These are phyloP conservation scores for Physaria fendleri DNA, from an alignment of 345 rosid species.

Conservation along the genomic window DNA sequence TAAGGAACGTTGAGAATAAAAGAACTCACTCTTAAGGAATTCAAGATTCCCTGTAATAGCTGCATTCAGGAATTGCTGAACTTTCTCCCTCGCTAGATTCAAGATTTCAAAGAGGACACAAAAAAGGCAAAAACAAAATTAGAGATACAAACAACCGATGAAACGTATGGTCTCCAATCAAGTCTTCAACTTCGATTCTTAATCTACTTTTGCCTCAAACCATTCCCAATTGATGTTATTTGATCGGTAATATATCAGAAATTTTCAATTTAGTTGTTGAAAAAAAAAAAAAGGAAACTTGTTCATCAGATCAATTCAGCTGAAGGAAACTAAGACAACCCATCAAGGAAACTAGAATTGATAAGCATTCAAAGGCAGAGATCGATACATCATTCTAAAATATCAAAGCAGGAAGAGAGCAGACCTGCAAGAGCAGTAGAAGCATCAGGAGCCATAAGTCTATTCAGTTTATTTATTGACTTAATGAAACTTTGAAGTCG, in stretches of 20 bases:
- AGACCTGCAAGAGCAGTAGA: conserved; percentile 78
- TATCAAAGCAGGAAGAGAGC: conserved; percentile 11
- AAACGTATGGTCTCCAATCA: not conserved
- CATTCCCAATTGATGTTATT: not conserved
- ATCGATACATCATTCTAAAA: not conserved
- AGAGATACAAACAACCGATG: not conserved
- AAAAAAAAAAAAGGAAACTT: not conserved
- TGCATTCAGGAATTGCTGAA: conserved; percentile 60
- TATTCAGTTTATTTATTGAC: no score
- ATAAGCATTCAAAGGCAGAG: not conserved
- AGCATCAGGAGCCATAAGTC: conserved; percentile 86
- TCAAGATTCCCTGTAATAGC: conserved; percentile 71
- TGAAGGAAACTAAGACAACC: not conserved
- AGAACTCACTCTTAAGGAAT: conserved; percentile 71
- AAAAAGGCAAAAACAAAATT: not conserved
- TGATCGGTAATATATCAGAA: not conserved
- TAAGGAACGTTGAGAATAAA: not conserved
- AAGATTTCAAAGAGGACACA: conserved; percentile 2
- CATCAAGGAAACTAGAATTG: not conserved
- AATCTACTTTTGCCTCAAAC: not conserved
- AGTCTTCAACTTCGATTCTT: not conserved
- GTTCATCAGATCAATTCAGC: not conserved
- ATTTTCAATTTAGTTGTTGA: not conserved
- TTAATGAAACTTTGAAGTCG: not conserved
- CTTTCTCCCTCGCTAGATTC: conserved; percentile 66